Evolutionary conservation across 1,284 basidiomycete genomes (phyloP).

Genomic region (Cryptococcus sp.): DNA sequence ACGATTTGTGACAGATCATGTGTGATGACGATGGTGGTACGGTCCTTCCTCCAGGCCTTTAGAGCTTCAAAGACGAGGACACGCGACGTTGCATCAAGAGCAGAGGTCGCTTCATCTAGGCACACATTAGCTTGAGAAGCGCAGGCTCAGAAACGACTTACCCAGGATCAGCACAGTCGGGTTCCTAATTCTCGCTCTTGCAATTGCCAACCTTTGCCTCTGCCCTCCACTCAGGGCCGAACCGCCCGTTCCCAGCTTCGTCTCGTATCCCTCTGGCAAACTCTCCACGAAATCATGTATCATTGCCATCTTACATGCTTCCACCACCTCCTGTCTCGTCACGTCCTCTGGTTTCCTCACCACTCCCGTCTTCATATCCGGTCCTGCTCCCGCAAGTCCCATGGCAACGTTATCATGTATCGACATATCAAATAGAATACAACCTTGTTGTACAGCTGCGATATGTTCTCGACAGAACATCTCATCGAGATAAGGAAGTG

Average conservation of each 20-base stretch:
- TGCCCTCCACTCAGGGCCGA: slow-evolving; percentile 86
- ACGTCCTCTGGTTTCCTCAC: slow-evolving; percentile 49
- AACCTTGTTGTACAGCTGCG: slow-evolving; percentile 70
- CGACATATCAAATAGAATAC: slow-evolving; percentile 72
- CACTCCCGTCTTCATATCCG: slow-evolving; percentile 34
- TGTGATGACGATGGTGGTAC: slow-evolving; percentile 93
- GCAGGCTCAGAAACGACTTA: slow-evolving; percentile 47
- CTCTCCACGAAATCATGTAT: slow-evolving; percentile 82
- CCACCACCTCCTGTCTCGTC: slow-evolving; percentile 64
- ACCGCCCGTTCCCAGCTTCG: slow-evolving; percentile 67
- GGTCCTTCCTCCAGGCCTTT: slow-evolving; percentile 72
- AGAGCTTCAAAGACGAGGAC: slow-evolving; percentile 84
- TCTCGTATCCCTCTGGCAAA: slow-evolving; percentile 84
- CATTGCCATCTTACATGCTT: slow-evolving; percentile 77
- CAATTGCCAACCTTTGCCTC: slow-evolving; percentile 85
- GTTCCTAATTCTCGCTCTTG: slow-evolving; percentile 78
- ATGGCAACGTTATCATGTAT: slow-evolving; percentile 87
- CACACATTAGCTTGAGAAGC: neutral
- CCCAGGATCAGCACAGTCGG: slow-evolving; percentile 87
- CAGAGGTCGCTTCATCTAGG: slow-evolving; percentile 91
- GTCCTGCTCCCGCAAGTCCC: slow-evolving; percentile 59
- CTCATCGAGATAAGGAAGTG: slow-evolving; percentile 69
- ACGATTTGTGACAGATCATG: slow-evolving; percentile 87
- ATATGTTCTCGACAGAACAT: slow-evolving; percentile 68
- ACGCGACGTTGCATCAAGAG: slow-evolving; percentile 83